phyloP scores from a whole-genome alignment of 305 asterid species.

The Fraxinus ornus region DNA sequence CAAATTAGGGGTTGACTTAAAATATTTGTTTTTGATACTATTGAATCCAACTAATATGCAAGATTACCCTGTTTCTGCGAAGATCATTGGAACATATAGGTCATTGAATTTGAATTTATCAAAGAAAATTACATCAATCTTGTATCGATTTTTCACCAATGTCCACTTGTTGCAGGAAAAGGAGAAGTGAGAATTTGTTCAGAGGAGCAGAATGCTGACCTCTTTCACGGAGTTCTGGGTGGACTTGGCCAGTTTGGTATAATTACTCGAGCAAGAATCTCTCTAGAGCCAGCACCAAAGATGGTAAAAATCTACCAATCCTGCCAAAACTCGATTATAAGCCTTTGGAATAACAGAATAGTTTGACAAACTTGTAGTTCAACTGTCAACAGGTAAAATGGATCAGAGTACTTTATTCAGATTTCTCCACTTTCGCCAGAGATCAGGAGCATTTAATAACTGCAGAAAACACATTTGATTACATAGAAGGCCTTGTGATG shows the following conservation, averaged over 20 bases:
- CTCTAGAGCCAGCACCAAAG: slow-evolving; percentile 77
- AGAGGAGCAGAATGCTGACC: slow-evolving; percentile 74
- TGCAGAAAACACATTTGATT: slow-evolving; percentile 62
- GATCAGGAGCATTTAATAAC: slow-evolving; percentile 76
- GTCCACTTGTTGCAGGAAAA: slow-evolving; percentile 56
- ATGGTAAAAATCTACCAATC: slow-evolving; percentile 44
- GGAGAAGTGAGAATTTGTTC: slow-evolving; percentile 79
- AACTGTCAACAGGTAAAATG: slow-evolving; percentile 65
- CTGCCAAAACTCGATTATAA: not conserved
- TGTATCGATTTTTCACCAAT: not conserved
- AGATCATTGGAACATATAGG: not conserved
- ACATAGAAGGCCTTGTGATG: slow-evolving; percentile 80
- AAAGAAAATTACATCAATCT: not conserved
- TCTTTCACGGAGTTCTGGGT: slow-evolving; percentile 75
- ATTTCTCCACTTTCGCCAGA: slow-evolving; percentile 59
- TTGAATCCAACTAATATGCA: not conserved
- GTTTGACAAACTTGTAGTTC: slow-evolving; percentile 14
- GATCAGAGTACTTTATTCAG: slow-evolving; percentile 78
- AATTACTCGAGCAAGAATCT: slow-evolving; percentile 77
- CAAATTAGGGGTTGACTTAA: not conserved
- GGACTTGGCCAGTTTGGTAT: slow-evolving; percentile 95
- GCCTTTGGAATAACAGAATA: not conserved
- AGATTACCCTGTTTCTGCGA: not conserved
- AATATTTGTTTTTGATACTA: not conserved
- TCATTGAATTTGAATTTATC: not conserved